Percentiles rank a stretch among this genome's conserved stretches.
phyloP scores from a whole-genome alignment of 108 stramenopile genomes.

The Seminavis robusta region DNA sequence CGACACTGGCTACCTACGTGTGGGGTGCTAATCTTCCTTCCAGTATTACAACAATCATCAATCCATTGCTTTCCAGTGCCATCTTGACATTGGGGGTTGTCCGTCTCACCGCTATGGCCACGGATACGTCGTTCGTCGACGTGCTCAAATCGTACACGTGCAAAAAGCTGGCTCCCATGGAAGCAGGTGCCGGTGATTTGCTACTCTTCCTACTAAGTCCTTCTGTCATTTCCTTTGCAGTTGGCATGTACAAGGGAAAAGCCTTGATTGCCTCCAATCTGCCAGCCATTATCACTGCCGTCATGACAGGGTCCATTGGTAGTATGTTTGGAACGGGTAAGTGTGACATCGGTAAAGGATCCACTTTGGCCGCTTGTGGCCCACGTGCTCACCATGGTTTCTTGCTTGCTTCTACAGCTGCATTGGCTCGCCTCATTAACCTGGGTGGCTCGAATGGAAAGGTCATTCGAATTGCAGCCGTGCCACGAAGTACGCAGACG shows the following conservation, averaged over 20 bases:
- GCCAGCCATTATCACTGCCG: conserved; percentile 44
- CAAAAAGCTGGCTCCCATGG: conserved; percentile 48
- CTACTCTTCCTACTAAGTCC: conserved; percentile 73
- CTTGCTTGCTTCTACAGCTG: too few species aligned
- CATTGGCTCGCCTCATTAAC: conserved; percentile 48
- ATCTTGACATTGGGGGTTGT: conserved; percentile 30
- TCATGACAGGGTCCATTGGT: conserved; percentile 60
- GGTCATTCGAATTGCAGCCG: conserved; percentile 63
- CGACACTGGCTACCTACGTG: conserved; percentile 65
- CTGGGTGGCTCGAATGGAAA: conserved; percentile 28
- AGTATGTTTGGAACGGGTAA: conserved; percentile 76
- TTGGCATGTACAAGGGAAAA: conserved; percentile 65
- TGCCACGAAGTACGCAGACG: conserved; percentile 85
- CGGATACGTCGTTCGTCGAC: conserved; percentile 37
- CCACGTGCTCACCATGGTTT: too few species aligned
- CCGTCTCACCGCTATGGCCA: conserved; percentile 26
- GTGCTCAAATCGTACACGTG: conserved; percentile 60
- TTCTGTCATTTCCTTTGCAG: conserved; percentile 69
- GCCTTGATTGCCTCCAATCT: conserved; percentile 63
- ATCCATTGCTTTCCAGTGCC: conserved; percentile 70
- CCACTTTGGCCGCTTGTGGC: too few species aligned
- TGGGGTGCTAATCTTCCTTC: conserved; percentile 68
- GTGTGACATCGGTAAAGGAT: too few species aligned
- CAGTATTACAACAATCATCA: conserved; percentile 52
- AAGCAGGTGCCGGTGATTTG: conserved; percentile 73